A percentile compares a stretch with the other conserved stretches of the same genome.
Conservation (phyloP, 2,329 filamentous ascomycete species). For the Hirsutella minnesotensis region DNA sequence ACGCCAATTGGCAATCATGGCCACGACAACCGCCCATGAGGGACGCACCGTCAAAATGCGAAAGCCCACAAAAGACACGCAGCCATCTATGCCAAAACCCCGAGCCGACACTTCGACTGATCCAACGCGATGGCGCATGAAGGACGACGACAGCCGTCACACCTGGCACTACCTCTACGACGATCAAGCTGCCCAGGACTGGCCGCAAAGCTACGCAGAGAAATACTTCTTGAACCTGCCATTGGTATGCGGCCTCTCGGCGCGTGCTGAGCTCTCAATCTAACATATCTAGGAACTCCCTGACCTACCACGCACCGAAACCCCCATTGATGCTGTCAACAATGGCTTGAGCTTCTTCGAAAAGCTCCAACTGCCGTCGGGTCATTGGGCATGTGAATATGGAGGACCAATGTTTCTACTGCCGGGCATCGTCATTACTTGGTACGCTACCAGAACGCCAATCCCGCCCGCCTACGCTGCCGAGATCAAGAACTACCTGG, state of each 20-base stretch:
- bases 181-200: slow-evolving; percentile 54
- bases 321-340: slow-evolving; percentile 61
- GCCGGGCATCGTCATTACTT: slow-evolving; percentile 72
- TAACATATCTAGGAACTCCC: slow-evolving; percentile 51
- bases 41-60: slow-evolving; percentile 20
- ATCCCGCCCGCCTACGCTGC: slow-evolving; percentile 69
- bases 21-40: slow-evolving; percentile 14
- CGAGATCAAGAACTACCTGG: slow-evolving; percentile 88
- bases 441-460: slow-evolving; percentile 81
- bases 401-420: slow-evolving; percentile 94
- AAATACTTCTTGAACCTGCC: slow-evolving; percentile 77
- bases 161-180: slow-evolving; percentile 90
- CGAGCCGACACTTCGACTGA: slow-evolving; percentile 56
- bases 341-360: slow-evolving; percentile 88
- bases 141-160: slow-evolving; percentile 72
- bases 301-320: slow-evolving; percentile 56
- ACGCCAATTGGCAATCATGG: too few relatives aligned
- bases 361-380: slow-evolving; percentile 73
- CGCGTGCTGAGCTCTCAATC: not conserved
- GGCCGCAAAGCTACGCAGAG: slow-evolving; percentile 84
- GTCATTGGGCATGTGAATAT: slow-evolving; percentile 96
- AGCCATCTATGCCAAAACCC: slow-evolving; percentile 31
- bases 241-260: slow-evolving; percentile 39
- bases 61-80: slow-evolving; percentile 31
- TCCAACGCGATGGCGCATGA: slow-evolving; percentile 69